Percentiles rank a stretch among this genome's conserved stretches.
These are phyloP conservation scores for Exophiala dermatitidis DNA, from an alignment of 2,329 filamentous ascomycete species.

Conservation along the genomic window DNA sequence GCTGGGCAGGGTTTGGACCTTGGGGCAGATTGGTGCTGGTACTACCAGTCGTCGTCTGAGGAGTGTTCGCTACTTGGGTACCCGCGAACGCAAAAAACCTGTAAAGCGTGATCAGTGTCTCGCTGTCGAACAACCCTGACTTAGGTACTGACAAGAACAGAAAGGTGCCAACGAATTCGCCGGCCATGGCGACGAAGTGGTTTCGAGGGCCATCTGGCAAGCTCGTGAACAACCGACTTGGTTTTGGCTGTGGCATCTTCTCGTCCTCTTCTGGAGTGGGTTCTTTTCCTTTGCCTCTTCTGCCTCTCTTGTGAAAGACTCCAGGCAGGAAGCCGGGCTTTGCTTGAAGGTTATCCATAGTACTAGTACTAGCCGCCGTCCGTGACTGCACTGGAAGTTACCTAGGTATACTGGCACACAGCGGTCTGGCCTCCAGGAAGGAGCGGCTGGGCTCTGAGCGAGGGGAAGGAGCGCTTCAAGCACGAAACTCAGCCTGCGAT, in stretches of 20 bases:
- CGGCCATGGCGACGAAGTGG: slow-evolving; percentile 42
- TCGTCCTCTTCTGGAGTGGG: slow-evolving; percentile 16
- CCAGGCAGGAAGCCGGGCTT: slow-evolving; percentile 22
- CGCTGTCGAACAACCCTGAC: background rate
- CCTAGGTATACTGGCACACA: background rate
- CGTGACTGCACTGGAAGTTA: background rate
- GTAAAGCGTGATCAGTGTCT: background rate
- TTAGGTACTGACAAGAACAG: slow-evolving; percentile 33
- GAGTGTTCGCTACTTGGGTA: slow-evolving; percentile 42
- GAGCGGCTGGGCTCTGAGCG: background rate
- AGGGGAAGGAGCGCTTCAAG: slow-evolving; percentile 7
- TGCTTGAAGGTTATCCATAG: slow-evolving; percentile 24
- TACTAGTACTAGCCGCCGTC: background rate
- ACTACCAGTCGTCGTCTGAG: slow-evolving; percentile 30
- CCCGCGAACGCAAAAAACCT: slow-evolving; percentile 44
- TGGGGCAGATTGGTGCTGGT: slow-evolving; percentile 20
- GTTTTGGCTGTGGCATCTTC: slow-evolving; percentile 17
- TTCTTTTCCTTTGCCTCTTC: slow-evolving; percentile 8
- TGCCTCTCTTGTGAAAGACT: slow-evolving; percentile 14
- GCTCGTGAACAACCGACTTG: slow-evolving; percentile 16
- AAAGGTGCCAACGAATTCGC: slow-evolving; percentile 49
- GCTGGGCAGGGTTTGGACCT: slow-evolving; percentile 32
- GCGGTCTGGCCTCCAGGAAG: background rate
- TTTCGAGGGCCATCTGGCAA: slow-evolving; percentile 35
- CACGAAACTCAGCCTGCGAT: slow-evolving; percentile 2